Evolutionary conservation across 2,329 filamentous ascomycete genomes (phyloP).

Genomic region (Alternaria burnsii): DNA sequence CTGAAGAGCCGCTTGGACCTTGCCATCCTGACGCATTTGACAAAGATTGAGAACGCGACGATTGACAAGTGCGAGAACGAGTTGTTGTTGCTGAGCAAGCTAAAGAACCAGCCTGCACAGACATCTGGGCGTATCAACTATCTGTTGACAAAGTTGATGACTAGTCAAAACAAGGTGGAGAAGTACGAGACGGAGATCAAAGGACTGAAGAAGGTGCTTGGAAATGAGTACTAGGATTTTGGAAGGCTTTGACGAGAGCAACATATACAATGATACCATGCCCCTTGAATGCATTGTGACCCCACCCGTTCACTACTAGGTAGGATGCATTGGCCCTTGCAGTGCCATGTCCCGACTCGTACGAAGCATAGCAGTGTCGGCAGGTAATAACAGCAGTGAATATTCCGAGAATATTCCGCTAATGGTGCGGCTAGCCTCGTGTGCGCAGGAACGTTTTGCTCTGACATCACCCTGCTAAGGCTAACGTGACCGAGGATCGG

Average conservation of each 20-base stretch:
- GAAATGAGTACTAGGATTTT: slow-evolving; percentile 54
- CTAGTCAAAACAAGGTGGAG: slow-evolving; percentile 78
- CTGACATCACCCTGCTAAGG: slow-evolving; percentile 15
- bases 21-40: slow-evolving; percentile 72
- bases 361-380: neutral
- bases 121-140: slow-evolving; percentile 73
- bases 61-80: slow-evolving; percentile 85
- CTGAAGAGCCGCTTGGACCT: slow-evolving; percentile 75
- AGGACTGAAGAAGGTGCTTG: slow-evolving; percentile 74
- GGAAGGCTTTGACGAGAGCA: neutral
- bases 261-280: slow-evolving; percentile 9
- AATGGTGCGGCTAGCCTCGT: neutral
- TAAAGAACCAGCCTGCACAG: slow-evolving; percentile 76
- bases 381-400: neutral
- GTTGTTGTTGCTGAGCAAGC: slow-evolving; percentile 71
- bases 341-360: neutral
- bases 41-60: slow-evolving; percentile 74
- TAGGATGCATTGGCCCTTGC: neutral
- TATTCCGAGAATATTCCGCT: neutral
- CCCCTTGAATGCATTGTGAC: slow-evolving; percentile 8
- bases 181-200: slow-evolving; percentile 76
- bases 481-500: slow-evolving; percentile 20
- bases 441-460: slow-evolving; percentile 1
- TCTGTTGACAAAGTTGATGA: slow-evolving; percentile 75
- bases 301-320: neutral